Evolutionary conservation across 768 basidiomycete genomes (phyloP).

Genomic region (Boletus pseudopeckii): DNA sequence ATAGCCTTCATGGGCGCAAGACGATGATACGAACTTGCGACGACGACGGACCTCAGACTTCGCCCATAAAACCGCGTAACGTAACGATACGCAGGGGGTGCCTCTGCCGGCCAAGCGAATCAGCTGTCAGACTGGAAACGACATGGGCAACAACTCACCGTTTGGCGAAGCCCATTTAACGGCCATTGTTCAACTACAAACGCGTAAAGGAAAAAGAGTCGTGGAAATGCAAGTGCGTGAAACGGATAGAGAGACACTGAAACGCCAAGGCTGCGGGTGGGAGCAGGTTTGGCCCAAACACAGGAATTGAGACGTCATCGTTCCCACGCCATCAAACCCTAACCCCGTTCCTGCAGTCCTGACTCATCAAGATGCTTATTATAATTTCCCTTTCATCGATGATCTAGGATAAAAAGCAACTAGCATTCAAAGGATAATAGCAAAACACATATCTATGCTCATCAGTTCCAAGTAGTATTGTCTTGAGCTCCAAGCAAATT

Average conservation of each 20-base stretch:
- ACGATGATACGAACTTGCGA: constrained; percentile 36
- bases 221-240: not conserved
- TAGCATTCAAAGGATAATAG: not conserved
- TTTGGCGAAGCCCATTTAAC: constrained; percentile 8
- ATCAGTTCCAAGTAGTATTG: not conserved
- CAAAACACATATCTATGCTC: not conserved
- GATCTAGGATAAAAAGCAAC: too few relatives aligned
- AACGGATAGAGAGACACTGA: not conserved
- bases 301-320: constrained; percentile 16
- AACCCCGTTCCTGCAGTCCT: constrained; percentile 1
- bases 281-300: not conserved
- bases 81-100: constrained; percentile 57
- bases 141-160: constrained; percentile 6
- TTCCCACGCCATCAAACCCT: constrained; percentile 22
- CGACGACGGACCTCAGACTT: constrained; percentile 62
- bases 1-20: not conserved
- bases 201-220: not conserved
- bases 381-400: too few relatives aligned
- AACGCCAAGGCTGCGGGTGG: not conserved
- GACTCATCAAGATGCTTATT: too few relatives aligned
- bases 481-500: not conserved
- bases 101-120: constrained; percentile 27
- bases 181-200: constrained; percentile 10
- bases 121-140: not conserved
- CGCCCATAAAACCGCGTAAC: constrained; percentile 51